Evolutionary conservation across 2,329 filamentous ascomycete genomes (phyloP), one percentile per base, ranked within the genome.

Genomic region (Colletotrichum tofieldiae): DNA sequence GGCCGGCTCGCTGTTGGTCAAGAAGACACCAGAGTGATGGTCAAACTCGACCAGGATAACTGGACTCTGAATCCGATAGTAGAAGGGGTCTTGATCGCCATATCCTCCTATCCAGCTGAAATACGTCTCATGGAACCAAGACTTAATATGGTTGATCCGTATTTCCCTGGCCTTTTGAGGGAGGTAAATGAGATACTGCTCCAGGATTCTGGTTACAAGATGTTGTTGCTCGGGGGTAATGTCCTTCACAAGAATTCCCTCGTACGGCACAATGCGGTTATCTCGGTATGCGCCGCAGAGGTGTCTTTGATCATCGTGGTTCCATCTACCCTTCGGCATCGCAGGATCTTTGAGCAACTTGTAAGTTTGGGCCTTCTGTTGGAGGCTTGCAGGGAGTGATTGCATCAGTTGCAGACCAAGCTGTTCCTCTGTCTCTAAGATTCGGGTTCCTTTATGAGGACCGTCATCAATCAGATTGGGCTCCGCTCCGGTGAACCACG

Each of bases 401-500:
- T 93, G 92, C 93, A 95, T 94, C 1, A 95, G 85, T 73, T 85
- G 77, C n/a, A 94, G 80, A 0, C 92, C 93, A 0, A 93, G 79
- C 2, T 81, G 80, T 59, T 93, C 93, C 77, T 95, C 92, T 9
- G 82, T 82, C 49, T 91, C 84, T 43, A 95, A 81, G 67, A 95
- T 93, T 4, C 88, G 84, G 0, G 91, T 93, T 8, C 93, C 93
- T 1, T 82, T 82, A 79, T 90, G 86, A 0, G 87, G 87, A 0
- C 93, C 92, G 0, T 81, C 80, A 75, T 95, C 93, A 75, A 95
- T 93, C 45, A 91, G 77, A 76, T 95, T 94, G 0, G 93, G 93
- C 81, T 96, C 93, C 0, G 93, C 93, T 66, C 93, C 93, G 0
- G 92, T 94, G 81, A 96, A 96, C 82, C 91, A 93, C 0, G 93